A percentile compares a stretch with the other conserved stretches of the same genome.
Conservation (phyloP, 78 protist genomes). For the Diacronema lutheri region DNA sequence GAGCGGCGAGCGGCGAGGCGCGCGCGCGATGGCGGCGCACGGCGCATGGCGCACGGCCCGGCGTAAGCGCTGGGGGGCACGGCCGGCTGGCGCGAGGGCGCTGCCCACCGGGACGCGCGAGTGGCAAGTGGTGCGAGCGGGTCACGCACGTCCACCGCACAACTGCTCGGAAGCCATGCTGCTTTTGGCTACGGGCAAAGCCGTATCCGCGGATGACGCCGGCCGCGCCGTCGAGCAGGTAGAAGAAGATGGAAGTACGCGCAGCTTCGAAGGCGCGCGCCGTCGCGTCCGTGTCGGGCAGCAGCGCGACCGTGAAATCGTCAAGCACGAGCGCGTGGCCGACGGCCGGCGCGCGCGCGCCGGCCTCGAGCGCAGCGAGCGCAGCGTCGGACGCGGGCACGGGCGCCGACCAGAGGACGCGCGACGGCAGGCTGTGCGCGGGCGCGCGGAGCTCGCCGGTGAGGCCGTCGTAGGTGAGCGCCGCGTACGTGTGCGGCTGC, state of each 20-base stretch:
- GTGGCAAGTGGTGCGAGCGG: too few relatives aligned
- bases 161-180: too few relatives aligned
- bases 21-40: not conserved
- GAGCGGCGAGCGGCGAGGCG: not conserved
- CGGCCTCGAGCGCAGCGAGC: too few relatives aligned
- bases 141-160: too few relatives aligned
- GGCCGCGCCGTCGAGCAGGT: not conserved
- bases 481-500: not conserved
- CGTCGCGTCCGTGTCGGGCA: too few relatives aligned
- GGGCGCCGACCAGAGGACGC: not conserved
- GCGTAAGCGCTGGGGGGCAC: too few relatives aligned
- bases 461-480: not conserved
- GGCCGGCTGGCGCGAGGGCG: too few relatives aligned
- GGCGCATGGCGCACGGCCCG: not conserved
- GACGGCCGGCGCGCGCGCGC: not conserved
- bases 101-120: too few relatives aligned
- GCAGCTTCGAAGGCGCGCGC: too few relatives aligned
- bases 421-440: not conserved
- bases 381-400: not conserved
- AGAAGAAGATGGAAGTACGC: not conserved
- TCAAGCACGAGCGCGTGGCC: not conserved
- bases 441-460: not conserved
- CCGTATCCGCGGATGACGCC: not conserved
- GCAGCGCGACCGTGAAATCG: too few relatives aligned
- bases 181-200: too few relatives aligned